Evolutionary conservation across 129 eudicot genomes (phyloP).

Genomic region (sunflower (Helianthus annuus)): DNA sequence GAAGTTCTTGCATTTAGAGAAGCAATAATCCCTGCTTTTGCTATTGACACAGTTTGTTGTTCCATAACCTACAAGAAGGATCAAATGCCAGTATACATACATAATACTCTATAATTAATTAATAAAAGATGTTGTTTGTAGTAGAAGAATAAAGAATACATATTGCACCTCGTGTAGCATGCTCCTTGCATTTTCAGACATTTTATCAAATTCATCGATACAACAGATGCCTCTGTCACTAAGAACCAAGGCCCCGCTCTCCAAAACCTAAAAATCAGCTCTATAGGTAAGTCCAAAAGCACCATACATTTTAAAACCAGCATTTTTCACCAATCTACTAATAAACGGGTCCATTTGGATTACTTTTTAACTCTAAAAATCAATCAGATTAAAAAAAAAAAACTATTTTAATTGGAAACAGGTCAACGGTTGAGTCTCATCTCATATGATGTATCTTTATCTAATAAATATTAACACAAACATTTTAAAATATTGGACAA

Average conservation of each 20-base stretch:
- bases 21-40: conserved; percentile 98
- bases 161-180: conserved; percentile 86
- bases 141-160: not conserved
- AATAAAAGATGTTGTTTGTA: not conserved
- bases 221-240: conserved; percentile 98
- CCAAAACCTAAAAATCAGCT: conserved; percentile 63
- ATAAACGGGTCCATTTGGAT: not conserved
- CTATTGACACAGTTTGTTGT: conserved; percentile 98
- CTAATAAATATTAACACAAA: not conserved
- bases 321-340: not conserved
- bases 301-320: not conserved
- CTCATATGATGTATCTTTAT: not conserved
- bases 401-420: not conserved
- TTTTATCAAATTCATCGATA: conserved; percentile 95
- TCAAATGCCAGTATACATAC: not conserved
- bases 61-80: conserved; percentile 74
- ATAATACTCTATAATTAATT: not conserved
- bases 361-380: not conserved
- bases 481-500: not conserved
- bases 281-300: conserved; percentile 9
- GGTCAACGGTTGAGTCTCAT: not conserved
- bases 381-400: not conserved
- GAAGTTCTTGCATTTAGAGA: conserved; percentile 97
- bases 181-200: conserved; percentile 97
- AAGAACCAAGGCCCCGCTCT: conserved; percentile 96